Percentiles rank a stretch among this genome's conserved stretches.
Conservation (phyloP, 2,329 filamentous ascomycete genomes). For the Chrysosporium keratinophilum region DNA sequence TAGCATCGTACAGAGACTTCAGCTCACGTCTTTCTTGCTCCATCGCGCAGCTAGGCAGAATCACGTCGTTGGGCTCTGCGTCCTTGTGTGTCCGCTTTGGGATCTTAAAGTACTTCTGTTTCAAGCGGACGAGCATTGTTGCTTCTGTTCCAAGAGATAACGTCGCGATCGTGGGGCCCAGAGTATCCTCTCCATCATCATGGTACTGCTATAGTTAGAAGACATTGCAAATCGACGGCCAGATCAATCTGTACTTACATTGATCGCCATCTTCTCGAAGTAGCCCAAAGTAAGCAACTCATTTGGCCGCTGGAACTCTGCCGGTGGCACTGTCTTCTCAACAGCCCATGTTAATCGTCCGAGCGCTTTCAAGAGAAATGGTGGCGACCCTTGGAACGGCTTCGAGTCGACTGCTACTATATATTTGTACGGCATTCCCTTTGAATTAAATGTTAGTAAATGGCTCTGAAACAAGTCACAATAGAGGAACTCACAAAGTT, state of each 20-base stretch:
- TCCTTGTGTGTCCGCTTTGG: conserved; percentile 9
- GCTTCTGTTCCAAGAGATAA: conserved; percentile 45
- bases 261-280: conserved; percentile 46
- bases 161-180: conserved; percentile 48
- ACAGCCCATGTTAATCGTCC: conserved; percentile 47
- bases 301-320: conserved; percentile 39
- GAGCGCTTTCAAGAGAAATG: conserved; percentile 36
- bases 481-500: conserved; percentile 35
- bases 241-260: conserved; percentile 24
- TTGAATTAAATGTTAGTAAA: not conserved
- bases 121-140: conserved; percentile 47
- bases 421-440: conserved; percentile 53
- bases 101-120: conserved; percentile 36
- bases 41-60: conserved; percentile 25
- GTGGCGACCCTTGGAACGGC: conserved; percentile 34
- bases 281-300: conserved; percentile 48
- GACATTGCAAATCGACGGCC: not conserved
- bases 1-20: conserved; percentile 17
- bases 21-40: conserved; percentile 21
- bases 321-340: conserved; percentile 27
- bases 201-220: conserved; percentile 37
- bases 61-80: conserved; percentile 20
- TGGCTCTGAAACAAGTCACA: not conserved
- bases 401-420: conserved; percentile 41
- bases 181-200: conserved; percentile 48